phyloP scores from a whole-genome alignment of 305 asterid species.

The Fraxinus angustifolia region DNA sequence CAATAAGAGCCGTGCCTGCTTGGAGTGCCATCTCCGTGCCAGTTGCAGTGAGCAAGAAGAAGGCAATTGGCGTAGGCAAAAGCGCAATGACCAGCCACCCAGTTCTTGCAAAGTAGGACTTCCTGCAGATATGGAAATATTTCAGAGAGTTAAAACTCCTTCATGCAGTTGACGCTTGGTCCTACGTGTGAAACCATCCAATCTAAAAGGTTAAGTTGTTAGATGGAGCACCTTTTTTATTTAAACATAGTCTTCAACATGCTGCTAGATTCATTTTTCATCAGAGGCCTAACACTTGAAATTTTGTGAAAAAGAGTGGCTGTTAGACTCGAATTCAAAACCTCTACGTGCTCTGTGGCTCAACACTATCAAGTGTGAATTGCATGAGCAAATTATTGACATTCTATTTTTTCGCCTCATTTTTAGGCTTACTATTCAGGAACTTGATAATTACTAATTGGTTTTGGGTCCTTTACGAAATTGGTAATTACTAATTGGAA shows the following conservation, averaged over 20 bases:
- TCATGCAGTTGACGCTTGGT: background rate
- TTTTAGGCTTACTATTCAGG: background rate
- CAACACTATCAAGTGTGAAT: background rate
- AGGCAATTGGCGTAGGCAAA: constrained; percentile 67
- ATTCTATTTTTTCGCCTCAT: background rate
- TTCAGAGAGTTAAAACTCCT: background rate
- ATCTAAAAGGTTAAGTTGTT: background rate
- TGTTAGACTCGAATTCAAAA: background rate
- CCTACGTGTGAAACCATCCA: background rate
- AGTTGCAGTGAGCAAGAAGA: constrained; percentile 45
- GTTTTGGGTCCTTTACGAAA: too few relatives aligned
- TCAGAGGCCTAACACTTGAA: background rate
- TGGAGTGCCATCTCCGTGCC: constrained; percentile 47
- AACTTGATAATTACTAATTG: background rate
- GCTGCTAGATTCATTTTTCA: background rate
- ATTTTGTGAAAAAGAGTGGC: background rate
- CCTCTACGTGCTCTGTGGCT: background rate
- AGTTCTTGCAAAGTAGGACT: constrained; percentile 60
- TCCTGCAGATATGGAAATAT: constrained; percentile 41
- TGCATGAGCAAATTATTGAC: background rate
- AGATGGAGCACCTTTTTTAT: too few relatives aligned
- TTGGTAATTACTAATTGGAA: background rate
- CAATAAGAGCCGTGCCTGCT: constrained; percentile 68
- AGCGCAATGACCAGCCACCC: constrained; percentile 81
- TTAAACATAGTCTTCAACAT: background rate